Percentiles rank a stretch among this genome's conserved stretches.
phyloP scores from a whole-genome alignment of 768 basidiomycete species.

The Sarcomyxa edulis region DNA sequence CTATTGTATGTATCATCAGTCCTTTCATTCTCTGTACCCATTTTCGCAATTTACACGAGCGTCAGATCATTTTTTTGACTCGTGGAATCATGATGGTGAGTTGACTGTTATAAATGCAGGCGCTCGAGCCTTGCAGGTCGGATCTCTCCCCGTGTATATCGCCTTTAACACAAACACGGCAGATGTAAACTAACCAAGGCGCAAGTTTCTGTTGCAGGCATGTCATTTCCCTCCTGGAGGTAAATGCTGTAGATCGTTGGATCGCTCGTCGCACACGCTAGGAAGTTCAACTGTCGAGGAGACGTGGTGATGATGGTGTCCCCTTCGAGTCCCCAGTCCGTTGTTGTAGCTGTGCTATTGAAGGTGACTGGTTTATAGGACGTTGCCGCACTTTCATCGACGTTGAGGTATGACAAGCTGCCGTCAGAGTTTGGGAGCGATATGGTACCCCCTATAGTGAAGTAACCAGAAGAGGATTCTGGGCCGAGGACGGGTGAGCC shows the following conservation, averaged over 20 bases:
- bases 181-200: conserved; percentile 36
- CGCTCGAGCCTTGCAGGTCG: too few species aligned
- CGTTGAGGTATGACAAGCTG: conserved; percentile 42
- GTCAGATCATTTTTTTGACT: too few species aligned
- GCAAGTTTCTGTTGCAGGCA: conserved; percentile 32
- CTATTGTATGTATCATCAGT: too few species aligned
- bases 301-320: conserved; percentile 53
- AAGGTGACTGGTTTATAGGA: conserved; percentile 47
- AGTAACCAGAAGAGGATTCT: conserved; percentile 43
- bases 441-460: conserved; percentile 44
- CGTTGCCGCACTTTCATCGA: conserved; percentile 33
- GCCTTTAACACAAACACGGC: conserved; percentile 34
- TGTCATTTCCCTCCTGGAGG: conserved; percentile 46
- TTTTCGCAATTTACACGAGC: too few species aligned
- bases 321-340: conserved; percentile 53
- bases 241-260: conserved; percentile 39
- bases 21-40: too few species aligned
- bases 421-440: conserved; percentile 36
- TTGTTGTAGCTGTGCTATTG: conserved; percentile 39
- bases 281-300: conserved; percentile 49
- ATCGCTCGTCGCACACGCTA: conserved; percentile 41
- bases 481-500: conserved; percentile 48
- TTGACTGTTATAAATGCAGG: too few species aligned
- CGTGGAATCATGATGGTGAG: too few species aligned
- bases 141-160: too few species aligned